phyloP scores from a whole-genome alignment of 23 red algal species.

The Cyanidiococcus yangmingshanensis region DNA sequence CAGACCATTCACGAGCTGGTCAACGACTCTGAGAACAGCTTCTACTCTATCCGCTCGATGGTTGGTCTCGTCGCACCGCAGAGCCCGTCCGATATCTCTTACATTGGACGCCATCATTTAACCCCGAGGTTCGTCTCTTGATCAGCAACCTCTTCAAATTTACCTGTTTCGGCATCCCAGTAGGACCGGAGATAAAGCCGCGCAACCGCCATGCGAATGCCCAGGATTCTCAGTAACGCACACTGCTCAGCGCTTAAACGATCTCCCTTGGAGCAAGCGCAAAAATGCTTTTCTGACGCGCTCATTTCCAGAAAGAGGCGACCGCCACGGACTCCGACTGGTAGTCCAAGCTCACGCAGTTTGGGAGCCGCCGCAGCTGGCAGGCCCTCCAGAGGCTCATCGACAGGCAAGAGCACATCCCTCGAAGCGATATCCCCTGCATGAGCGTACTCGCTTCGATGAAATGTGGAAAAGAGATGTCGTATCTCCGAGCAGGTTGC shows the following conservation, averaged over 20 bases:
- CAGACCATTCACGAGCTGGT: no score
- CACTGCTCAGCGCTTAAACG: neutral
- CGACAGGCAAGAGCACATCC: constrained; percentile 10
- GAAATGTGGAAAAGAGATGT: constrained; percentile 14
- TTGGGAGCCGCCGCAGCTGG: neutral
- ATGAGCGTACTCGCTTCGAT: constrained; percentile 6
- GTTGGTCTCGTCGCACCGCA: no score
- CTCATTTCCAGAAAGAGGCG: constrained; percentile 1
- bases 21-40: no score
- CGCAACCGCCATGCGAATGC: neutral
- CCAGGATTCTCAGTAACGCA: neutral
- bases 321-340: neutral
- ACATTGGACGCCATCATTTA: no score
- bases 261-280: neutral
- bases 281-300: neutral
- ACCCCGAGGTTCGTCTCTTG: no score
- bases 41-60: no score
- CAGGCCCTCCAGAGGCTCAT: neutral
- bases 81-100: no score
- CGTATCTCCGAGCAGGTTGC: neutral
- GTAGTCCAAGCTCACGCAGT: constrained; percentile 5
- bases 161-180: neutral
- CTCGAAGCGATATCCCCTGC: neutral
- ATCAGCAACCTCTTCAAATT: neutral
- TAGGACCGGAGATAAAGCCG: neutral